Base-by-base conservation (phyloP, 805 yeast genomes). In the Nakazawaea wyomingensis region DNA sequence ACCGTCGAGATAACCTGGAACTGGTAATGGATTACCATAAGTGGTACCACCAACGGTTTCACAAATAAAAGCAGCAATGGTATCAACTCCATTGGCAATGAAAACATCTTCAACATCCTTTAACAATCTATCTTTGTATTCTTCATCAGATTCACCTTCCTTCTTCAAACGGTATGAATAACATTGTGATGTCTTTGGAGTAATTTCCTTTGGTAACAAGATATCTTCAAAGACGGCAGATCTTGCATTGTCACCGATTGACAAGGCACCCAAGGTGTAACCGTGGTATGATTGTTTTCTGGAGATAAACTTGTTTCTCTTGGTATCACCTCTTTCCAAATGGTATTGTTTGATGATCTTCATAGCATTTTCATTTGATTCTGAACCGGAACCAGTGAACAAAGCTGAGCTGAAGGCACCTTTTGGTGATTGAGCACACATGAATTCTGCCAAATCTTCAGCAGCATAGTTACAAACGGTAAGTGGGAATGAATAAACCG, bases 361-460 rank as follows among this genome's bases (percentile, higher is more conserved):
- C 50, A 80, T 57, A 3, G 87, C 87, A 19, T 85, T 85, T 54
- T 80, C 87, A 52, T 81, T 80, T 37, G 87, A 85, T 55, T 80
- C 87, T 18, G 85, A 68, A 43, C 90, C 90, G 3, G 83, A 73
- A 54, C 79, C 80, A 49, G 76, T 66, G 57, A 66, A 68, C 26
- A 66, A 56, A 4, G 72, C 74, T 39, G 66, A 55, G 34, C 60
- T 64, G 51, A 71, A 70, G 6, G 71, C 65, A 13, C 66, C 69
- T n/a, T 51, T 49, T 39, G 73, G 72, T n/a, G 74, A 68, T 44
- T 62, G 57, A 8, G 64, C 68, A 45, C 53, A 38, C 42, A 50
- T 78, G 78, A 59, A 61, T 41, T 61, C 50, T 27, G 66, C 62
- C 43, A 67, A 51, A 4, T 54, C 59, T 45, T 67, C 71, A 31